Evolutionary conservation across 2,329 filamentous ascomycete species (phyloP).

Genomic region (Claviceps spartinae): DNA sequence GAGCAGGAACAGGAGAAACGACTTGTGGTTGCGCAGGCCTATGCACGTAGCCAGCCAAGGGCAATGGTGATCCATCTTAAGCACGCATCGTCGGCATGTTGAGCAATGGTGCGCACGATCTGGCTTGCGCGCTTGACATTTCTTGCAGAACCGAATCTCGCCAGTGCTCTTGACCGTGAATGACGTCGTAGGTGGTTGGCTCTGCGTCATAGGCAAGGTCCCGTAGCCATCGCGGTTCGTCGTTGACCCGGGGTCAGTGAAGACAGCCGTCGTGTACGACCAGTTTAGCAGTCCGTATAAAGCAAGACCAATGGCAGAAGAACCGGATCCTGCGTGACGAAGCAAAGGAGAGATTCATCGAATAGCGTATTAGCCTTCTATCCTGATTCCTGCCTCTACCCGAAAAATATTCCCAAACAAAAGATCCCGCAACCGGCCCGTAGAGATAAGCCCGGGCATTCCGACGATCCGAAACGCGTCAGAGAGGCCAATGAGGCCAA

Average conservation of each 20-base stretch:
- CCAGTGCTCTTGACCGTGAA: conserved; percentile 91
- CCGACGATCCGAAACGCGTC: background rate
- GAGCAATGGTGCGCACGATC: conserved; percentile 96
- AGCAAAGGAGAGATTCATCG: background rate
- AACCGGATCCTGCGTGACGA: conserved; percentile 30
- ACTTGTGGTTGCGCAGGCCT: conserved; percentile 87
- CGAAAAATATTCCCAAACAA: too few species aligned
- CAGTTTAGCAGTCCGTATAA: conserved; percentile 73
- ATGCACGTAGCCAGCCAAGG: conserved; percentile 96
- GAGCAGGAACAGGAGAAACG: conserved; percentile 81
- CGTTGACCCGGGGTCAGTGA: conserved; percentile 72
- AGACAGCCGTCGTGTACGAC: conserved; percentile 86
- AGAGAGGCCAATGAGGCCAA: background rate
- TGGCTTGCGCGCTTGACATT: conserved; percentile 87
- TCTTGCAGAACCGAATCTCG: conserved; percentile 85
- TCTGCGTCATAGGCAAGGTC: conserved; percentile 53
- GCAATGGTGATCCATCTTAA: conserved; percentile 99
- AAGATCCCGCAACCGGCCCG: background rate
- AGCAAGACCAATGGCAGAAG: conserved; percentile 50
- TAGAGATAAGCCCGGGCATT: background rate
- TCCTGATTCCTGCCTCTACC: background rate
- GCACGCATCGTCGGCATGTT: conserved; percentile 80
- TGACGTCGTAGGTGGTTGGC: conserved; percentile 45
- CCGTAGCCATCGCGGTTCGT: conserved; percentile 58
- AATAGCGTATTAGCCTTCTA: background rate